These are phyloP conservation scores for Ogataea pini DNA, from an alignment of 805 yeast species.

Conservation along the genomic window DNA sequence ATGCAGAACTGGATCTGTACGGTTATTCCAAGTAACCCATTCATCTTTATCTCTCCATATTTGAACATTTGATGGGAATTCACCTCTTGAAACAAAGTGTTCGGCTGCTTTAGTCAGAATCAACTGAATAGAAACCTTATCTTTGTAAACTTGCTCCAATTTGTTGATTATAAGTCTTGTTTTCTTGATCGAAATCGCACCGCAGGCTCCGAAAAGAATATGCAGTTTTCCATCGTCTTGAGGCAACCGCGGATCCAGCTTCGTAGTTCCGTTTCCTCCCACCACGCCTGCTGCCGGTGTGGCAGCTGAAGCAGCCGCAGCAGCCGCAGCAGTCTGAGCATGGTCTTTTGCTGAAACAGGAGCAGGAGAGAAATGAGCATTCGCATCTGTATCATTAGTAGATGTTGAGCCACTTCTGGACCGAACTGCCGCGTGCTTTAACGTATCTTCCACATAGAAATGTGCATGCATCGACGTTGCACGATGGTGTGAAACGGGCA, in stretches of 20 bases:
- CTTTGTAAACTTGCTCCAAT: conserved; percentile 53
- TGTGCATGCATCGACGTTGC: conserved; percentile 76
- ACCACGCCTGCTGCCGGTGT: conserved; percentile 2
- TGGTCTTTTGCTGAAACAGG: conserved; percentile 12
- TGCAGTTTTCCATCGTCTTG: conserved; percentile 58
- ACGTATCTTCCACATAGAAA: conserved; percentile 66
- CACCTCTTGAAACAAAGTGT: conserved; percentile 50
- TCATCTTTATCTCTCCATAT: conserved; percentile 62
- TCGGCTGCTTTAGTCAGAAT: conserved; percentile 56
- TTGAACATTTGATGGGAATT: conserved; percentile 46
- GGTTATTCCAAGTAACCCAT: conserved; percentile 53
- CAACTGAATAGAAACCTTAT: conserved; percentile 53
- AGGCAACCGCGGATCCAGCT: conserved; percentile 41
- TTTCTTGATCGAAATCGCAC: conserved; percentile 53
- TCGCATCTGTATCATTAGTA: conserved; percentile 28
- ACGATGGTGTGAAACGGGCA: conserved; percentile 44
- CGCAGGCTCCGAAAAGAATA: conserved; percentile 58
- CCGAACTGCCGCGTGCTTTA: conserved; percentile 48
- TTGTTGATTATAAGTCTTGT: conserved; percentile 53
- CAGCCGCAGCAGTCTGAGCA: conserved; percentile 1
- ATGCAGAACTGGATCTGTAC: conserved; percentile 62
- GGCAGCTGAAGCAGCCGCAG: conserved; percentile 5
- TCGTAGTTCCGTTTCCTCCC: conserved; percentile 10
- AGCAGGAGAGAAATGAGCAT: conserved; percentile 9
- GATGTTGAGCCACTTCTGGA: conserved; percentile 37